Conservation (phyloP, 805 yeast species). For the Suhomyces faveliae region DNA sequence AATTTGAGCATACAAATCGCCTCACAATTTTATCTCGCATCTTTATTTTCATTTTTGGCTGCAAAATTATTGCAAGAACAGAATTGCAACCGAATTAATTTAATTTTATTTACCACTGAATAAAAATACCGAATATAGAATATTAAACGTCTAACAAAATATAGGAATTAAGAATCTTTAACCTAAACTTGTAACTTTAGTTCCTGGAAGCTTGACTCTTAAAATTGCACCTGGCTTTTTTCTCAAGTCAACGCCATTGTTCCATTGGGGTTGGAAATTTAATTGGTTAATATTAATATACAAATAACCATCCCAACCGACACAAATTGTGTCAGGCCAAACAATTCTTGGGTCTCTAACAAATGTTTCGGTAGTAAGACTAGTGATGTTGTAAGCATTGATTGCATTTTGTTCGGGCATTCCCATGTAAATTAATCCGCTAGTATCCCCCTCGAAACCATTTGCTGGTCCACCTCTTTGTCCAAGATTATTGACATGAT, state of each 20-base stretch:
- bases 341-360: constrained; percentile 2
- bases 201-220: background rate
- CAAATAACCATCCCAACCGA: background rate
- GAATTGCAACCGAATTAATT: too few species aligned
- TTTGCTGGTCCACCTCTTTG: constrained; percentile 4
- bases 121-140: too few species aligned
- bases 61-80: too few species aligned
- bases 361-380: background rate
- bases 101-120: too few species aligned
- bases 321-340: constrained; percentile 1
- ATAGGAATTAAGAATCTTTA: too few species aligned
- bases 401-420: constrained; percentile 2
- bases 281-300: background rate
- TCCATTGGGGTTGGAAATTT: background rate
- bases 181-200: too few species aligned
- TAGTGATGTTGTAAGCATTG: background rate
- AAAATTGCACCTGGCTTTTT: constrained; percentile 3
- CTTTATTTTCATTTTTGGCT: too few species aligned
- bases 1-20: too few species aligned
- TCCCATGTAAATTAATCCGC: background rate
- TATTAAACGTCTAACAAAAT: too few species aligned
- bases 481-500: background rate
- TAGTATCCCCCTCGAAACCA: constrained; percentile 2
- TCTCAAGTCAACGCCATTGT: background rate
- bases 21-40: too few species aligned